Base-by-base conservation (phyloP, 1,284 basidiomycete species). In the Termitomyces sp. region DNA sequence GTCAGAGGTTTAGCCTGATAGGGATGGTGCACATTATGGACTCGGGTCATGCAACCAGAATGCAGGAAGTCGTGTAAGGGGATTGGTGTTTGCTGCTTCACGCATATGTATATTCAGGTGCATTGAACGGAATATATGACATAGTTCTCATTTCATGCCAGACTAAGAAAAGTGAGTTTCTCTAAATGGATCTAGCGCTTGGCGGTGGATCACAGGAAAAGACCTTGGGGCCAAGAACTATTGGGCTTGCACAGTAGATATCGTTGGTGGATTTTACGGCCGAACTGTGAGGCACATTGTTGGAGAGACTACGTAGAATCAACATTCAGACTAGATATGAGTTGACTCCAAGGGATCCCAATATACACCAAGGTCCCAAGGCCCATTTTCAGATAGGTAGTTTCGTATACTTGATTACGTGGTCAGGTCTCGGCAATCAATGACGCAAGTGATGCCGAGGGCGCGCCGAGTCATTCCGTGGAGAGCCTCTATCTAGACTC, bases 341-440 rank as follows among this genome's bases (percentile, higher is more conserved):
- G 12, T 10, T 34, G 33, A 34, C 13, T 34, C 33, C 33, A 34
- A 34, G 33, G 12, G 5, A 34, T 15, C 9, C 33, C 33, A 4
- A 34, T 12, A 34, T 12, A 42, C 17, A 21, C 24, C 24, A 24
- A 5, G 24, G 24, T n/a, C n/a, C n/a, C n/a, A n/a, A n/a, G n/a
- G n/a, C n/a, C n/a, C n/a, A n/a, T n/a, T n/a, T n/a, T n/a, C n/a
- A n/a, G n/a, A n/a, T n/a, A n/a, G n/a, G n/a, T n/a, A n/a, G n/a
- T n/a, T n/a, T n/a, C n/a, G 40, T 49, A 49, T 21, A 3, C 33
- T 36, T 44, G 26, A 54, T 54, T 54, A 54, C 47, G 47, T 42
- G 17, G 4, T 43, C 5, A 8, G 38, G 12, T 30, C 24, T 26
- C 47, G 53, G 47, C 53, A 31, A 54, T 44, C 10, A 36, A 47